Evolutionary conservation across 139 green algal genomes (phyloP).

Genomic region (Zygnema circumcarinatum): DNA sequence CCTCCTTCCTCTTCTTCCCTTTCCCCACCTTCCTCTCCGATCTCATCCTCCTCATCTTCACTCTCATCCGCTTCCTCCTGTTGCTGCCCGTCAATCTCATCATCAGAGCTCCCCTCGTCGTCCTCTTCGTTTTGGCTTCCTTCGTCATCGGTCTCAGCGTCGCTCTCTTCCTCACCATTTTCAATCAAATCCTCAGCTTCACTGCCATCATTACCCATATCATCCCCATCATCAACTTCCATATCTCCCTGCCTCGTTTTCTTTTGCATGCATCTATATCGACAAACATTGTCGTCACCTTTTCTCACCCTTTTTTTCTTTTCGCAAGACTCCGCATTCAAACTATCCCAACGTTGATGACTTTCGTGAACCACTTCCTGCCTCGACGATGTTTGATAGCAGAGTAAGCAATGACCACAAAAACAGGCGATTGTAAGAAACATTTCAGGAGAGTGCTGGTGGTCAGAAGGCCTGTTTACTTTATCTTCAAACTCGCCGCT

Average conservation of each 20-base stretch:
- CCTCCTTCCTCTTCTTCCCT: conserved; percentile 12
- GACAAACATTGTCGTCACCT: neutral
- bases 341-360: neutral
- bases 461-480: too few relatives aligned
- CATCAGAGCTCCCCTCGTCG: neutral
- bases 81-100: neutral
- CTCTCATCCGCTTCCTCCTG: neutral
- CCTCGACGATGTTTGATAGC: neutral
- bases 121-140: neutral
- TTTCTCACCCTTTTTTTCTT: neutral
- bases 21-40: neutral
- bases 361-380: neutral
- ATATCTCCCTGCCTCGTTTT: conserved; percentile 1
- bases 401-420: neutral
- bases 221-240: conserved; percentile 1
- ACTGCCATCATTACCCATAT: neutral
- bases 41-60: neutral
- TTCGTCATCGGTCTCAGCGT: neutral
- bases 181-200: neutral
- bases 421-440: neutral
- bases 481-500: neutral
- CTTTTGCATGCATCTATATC: neutral
- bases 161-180: neutral
- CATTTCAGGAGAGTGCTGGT: too few relatives aligned
- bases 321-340: neutral